Evolutionary conservation across 2,329 filamentous ascomycete genomes (phyloP), one percentile per base, ranked within the genome.

Genomic region (Sodiomyces alkalinus): DNA sequence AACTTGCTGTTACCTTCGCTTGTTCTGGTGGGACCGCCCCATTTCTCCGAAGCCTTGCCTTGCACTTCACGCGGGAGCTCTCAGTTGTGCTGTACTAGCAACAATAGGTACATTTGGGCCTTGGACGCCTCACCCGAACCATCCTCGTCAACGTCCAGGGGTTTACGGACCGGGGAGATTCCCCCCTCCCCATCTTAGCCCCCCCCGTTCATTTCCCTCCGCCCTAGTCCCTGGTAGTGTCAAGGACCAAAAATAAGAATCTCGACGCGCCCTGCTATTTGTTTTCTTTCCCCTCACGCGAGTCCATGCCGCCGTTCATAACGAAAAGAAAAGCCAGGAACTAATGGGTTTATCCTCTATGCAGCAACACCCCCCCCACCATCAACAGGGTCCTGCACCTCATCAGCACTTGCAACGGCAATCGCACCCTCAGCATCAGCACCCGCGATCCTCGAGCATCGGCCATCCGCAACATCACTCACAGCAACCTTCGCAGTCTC

Each of bases 321-420:
- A 34, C n/a, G n/a, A n/a, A n/a, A n/a, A n/a, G 26, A 40, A 45
- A 21, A 27, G 26, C 14, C 15, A 9, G 27, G 48, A 44, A 68
- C 66, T 70, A 65, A 71, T 67, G 58, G 58, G 61, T 57, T 53
- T 66, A 54, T 61, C 62, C 57, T 64, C 58, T 62, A 67, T 69
- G 65, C 71, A 82, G 75, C 76, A 80, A 68, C 76, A 80, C 62
- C 67, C 73, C 59, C 74, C 79, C 62, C 70, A 76, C 53, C 59
- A 71, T 52, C 72, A 73, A 56, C 73, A 80, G 63, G 77, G 75
- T 68, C 73, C 75, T 56, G 69, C 72, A 45, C 60, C 65, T 56
- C 55, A 65, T 41, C 67, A 70, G 47, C 62, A 79, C 48, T 67
- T 78, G 41, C 77, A 80, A 41, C 74, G 74, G 46, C 60, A 60